A percentile compares a stretch with the other conserved stretches of the same genome.
Evolutionary conservation across 306 rosid genomes (phyloP).

Genomic region (Casuarina glauca): DNA sequence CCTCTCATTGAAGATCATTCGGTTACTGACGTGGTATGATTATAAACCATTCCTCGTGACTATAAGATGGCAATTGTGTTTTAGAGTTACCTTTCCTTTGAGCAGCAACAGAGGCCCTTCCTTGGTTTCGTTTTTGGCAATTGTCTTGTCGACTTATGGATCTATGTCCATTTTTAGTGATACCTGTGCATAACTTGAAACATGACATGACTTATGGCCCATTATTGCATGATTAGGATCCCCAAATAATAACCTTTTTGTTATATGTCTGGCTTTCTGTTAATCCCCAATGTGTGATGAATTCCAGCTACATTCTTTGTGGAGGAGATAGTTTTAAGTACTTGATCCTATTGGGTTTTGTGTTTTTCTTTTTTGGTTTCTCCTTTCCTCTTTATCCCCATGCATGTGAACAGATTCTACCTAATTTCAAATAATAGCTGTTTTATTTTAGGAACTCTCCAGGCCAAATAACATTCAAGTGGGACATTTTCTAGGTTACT

Average conservation of each 20-base stretch:
- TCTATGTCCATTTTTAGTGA: neutral
- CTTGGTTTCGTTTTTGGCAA: conserved; percentile 9
- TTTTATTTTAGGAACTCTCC: conserved; percentile 26
- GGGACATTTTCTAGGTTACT: conserved; percentile 64
- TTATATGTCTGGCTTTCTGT: neutral
- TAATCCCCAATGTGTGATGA: neutral
- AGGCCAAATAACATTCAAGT: conserved; percentile 34
- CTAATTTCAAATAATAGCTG: conserved; percentile 3
- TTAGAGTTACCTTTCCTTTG: conserved; percentile 4
- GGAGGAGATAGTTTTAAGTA: neutral
- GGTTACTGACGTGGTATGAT: conserved; percentile 78
- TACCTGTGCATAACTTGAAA: neutral
- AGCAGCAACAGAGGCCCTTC: neutral
- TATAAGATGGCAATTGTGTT: neutral
- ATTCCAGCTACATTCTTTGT: neutral
- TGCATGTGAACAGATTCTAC: neutral
- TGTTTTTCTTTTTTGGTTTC: neutral
- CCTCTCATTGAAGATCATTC: conserved; percentile 63
- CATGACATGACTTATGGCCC: neutral
- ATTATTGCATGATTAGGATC: neutral
- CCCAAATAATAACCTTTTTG: neutral
- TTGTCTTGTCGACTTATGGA: conserved; percentile 18
- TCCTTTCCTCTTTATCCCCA: neutral
- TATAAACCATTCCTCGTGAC: conserved; percentile 10
- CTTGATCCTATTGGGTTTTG: neutral